These are phyloP conservation scores for Isabelozyma heimii DNA, from an alignment of 805 yeast species.

Conservation along the genomic window DNA sequence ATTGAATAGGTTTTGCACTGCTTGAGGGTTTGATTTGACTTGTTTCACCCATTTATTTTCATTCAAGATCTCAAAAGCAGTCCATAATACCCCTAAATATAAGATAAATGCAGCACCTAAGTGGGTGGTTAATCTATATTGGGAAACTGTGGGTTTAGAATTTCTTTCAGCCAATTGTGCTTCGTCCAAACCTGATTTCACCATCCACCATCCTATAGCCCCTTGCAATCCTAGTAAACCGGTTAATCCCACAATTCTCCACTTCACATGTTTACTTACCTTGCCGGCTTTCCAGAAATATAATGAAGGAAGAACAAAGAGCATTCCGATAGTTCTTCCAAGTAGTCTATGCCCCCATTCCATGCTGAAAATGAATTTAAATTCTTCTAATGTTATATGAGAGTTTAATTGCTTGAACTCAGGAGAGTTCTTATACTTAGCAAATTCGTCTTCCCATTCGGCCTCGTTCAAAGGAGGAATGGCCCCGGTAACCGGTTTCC, in stretches of 20 bases:
- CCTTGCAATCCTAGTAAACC: constrained; percentile 89
- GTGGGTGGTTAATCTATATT: constrained; percentile 90
- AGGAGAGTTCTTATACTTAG: constrained; percentile 79
- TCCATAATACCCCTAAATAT: constrained; percentile 86
- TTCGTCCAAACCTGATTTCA: constrained; percentile 87
- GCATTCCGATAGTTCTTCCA: constrained; percentile 87
- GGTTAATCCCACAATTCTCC: constrained; percentile 68
- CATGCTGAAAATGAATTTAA: constrained; percentile 92
- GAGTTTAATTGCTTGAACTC: constrained; percentile 89
- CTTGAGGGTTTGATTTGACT: constrained; percentile 47
- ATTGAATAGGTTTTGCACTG: constrained; percentile 52
- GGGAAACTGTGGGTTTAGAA: constrained; percentile 97
- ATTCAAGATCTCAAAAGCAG: constrained; percentile 79
- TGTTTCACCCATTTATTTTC: constrained; percentile 63
- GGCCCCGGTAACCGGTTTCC: constrained; percentile 97
- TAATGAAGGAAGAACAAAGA: constrained; percentile 79
- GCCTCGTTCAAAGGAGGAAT: constrained; percentile 79
- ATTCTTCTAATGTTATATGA: constrained; percentile 85
- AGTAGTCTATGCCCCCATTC: constrained; percentile 96
- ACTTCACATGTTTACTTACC: constrained; percentile 65
- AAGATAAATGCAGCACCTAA: constrained; percentile 88
- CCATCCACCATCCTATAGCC: constrained; percentile 99
- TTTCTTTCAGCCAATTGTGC: constrained; percentile 72
- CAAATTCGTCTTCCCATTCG: constrained; percentile 87
- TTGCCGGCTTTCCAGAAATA: constrained; percentile 70